Evolutionary conservation across 2,329 filamentous ascomycete genomes (phyloP).

Genomic region (Aspergillus sclerotialis): DNA sequence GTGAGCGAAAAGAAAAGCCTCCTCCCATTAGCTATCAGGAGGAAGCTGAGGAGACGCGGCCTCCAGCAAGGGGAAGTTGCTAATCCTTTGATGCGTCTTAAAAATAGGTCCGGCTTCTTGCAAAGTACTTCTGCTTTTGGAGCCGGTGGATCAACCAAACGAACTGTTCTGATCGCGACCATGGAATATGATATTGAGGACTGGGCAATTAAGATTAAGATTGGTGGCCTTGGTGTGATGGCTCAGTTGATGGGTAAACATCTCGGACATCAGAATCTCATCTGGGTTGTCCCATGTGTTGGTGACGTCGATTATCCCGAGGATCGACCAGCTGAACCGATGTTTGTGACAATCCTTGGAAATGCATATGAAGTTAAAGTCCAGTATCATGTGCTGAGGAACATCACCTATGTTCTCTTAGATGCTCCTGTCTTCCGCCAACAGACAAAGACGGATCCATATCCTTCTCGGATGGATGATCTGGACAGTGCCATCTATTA

Average conservation of each 20-base stretch:
- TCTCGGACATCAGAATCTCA: slow-evolving; percentile 56
- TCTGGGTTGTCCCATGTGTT: slow-evolving; percentile 59
- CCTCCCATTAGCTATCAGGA: slow-evolving; percentile 29
- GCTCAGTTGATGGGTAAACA: slow-evolving; percentile 62
- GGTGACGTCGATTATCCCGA: slow-evolving; percentile 58
- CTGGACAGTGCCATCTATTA: slow-evolving; percentile 62
- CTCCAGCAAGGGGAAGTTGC: slow-evolving; percentile 19
- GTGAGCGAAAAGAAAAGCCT: slow-evolving; percentile 44
- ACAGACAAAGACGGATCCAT: slow-evolving; percentile 57
- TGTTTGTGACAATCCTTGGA: slow-evolving; percentile 56
- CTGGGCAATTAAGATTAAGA: slow-evolving; percentile 65
- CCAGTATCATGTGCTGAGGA: slow-evolving; percentile 56
- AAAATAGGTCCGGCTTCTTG: slow-evolving; percentile 29
- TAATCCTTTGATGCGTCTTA: slow-evolving; percentile 28
- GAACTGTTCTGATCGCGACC: slow-evolving; percentile 60
- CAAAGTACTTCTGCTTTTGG: slow-evolving; percentile 30
- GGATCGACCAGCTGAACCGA: slow-evolving; percentile 53
- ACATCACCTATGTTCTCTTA: slow-evolving; percentile 62
- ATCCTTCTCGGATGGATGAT: slow-evolving; percentile 63
- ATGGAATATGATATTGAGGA: slow-evolving; percentile 69
- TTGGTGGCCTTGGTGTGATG: slow-evolving; percentile 64
- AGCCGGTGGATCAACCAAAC: slow-evolving; percentile 26
- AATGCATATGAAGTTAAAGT: slow-evolving; percentile 56
- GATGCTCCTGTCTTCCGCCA: slow-evolving; percentile 61
- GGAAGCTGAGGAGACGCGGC: slow-evolving; percentile 25